Conservation (phyloP, 345 rosid species). For the Eucalyptus rudis region DNA sequence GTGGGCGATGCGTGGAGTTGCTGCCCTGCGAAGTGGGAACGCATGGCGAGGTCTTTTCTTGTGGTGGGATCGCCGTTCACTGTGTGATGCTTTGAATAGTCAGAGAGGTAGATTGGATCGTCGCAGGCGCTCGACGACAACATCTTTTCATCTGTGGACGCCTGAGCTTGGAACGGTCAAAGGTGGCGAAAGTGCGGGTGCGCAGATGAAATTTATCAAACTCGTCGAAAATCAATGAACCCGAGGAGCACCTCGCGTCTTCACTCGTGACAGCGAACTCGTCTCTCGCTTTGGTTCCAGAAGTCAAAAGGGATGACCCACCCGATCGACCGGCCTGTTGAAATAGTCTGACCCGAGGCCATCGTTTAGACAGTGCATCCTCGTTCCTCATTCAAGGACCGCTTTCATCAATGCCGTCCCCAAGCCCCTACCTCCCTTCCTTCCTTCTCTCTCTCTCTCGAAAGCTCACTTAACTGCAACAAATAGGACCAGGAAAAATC, state of each 20-base stretch:
- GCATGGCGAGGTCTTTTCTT: not conserved
- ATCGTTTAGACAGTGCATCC: not conserved
- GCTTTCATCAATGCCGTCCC: too few relatives aligned
- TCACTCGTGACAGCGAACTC: not conserved
- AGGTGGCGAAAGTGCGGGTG: not conserved
- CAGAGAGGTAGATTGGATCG: not conserved
- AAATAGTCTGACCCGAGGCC: not conserved
- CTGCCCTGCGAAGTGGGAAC: not conserved
- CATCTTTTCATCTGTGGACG: accelerated
- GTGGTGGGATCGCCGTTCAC: not conserved
- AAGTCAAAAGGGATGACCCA: not conserved
- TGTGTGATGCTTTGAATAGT: not conserved
- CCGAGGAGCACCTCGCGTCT: not conserved
- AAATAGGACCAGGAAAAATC: not conserved
- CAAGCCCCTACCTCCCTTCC: not conserved
- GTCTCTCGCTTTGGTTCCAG: not conserved
- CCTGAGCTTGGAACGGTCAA: not conserved
- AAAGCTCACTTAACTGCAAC: too few relatives aligned
- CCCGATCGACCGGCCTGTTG: not conserved
- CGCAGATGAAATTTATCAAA: not conserved
- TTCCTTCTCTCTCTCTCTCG: not conserved
- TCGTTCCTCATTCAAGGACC: not conserved
- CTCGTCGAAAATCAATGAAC: not conserved
- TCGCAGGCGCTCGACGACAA: not conserved
- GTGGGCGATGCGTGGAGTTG: not conserved